Evolutionary conservation across 495 filamentous ascomycete genomes (phyloP), one percentile per base, ranked within the genome.

Genomic region (Lasiosphaeriaceae sp.): DNA sequence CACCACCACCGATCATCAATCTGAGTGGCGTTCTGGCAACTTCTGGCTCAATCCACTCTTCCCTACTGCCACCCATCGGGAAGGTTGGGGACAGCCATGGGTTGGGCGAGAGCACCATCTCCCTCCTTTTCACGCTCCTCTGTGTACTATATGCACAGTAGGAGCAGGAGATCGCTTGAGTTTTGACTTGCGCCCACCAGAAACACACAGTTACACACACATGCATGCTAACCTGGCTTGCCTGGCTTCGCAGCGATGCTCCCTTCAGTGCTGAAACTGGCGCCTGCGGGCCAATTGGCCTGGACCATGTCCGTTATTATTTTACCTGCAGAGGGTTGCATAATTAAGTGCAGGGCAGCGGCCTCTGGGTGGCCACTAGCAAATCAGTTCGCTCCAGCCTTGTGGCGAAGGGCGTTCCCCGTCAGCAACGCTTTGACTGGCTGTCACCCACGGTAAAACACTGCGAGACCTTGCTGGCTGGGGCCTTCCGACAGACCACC

Each of bases 261-360:
- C 26, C 35, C 24, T 24, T 52, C 50, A 31, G 34, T 34, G 57
- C 51, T 69, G 65, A 67, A 70, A 67, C 67, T 60, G 61, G 52
- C 47, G 67, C 61, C 52, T 48, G 53, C 43, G 59, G 39, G 39
- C 39, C 61, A 62, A 60, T 61, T 52, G 60, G 61, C 45, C 62
- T 57, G 47, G 56, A 37, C 56, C 58, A 22, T 50, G 55, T 52
- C 59, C 54, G 60, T 57, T 56, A 57, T 58, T 60, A 29, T 16
- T 51, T 46, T 43, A 55, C 44, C 61, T 58, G 56, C 58, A 62
- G 60, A 58, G 66, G 60, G 65, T 59, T 65, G 63, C 61, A 65
- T 67, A 59, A 62, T 63, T 63, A 45, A 63, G 61, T 56, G 56
- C 59, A 65, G 60, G 52, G 56, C 56, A 59, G 52, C 31, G 44